These are phyloP conservation scores for Thielaviopsis populi DNA, from an alignment of 2,329 filamentous ascomycete species.

Conservation along the genomic window DNA sequence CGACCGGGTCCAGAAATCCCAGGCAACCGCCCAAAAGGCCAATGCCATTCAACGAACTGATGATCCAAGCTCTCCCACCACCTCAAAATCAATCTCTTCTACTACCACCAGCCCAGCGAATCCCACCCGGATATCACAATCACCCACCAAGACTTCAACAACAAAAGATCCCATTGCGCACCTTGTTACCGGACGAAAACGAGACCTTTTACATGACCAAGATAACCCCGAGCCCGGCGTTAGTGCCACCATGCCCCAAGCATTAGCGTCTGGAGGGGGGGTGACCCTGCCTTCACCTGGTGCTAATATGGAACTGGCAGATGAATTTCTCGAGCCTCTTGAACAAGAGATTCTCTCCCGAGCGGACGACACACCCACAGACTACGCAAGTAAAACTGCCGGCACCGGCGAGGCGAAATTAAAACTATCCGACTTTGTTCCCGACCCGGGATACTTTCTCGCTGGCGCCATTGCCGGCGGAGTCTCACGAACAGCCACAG, in stretches of 20 bases:
- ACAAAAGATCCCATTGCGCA: not conserved
- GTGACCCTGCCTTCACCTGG: not conserved
- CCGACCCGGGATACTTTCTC: constrained; percentile 92
- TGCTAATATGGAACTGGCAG: not conserved
- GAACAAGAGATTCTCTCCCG: not conserved
- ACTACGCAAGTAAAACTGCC: not conserved
- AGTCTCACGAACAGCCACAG: constrained; percentile 87
- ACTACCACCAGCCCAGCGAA: not conserved
- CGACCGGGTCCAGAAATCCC: constrained; percentile 12
- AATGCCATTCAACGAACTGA: not conserved
- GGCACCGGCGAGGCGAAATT: constrained; percentile 9
- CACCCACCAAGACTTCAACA: not conserved
- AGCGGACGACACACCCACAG: not conserved
- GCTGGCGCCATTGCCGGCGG: constrained; percentile 90
- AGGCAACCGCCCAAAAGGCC: not conserved
- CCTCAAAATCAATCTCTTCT: not conserved
- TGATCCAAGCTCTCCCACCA: not conserved
- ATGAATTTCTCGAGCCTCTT: not conserved
- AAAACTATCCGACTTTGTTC: constrained; percentile 53
- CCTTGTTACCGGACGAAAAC: constrained; percentile 5
- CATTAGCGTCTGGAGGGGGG: not conserved
- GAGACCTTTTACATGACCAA: constrained; percentile 13
- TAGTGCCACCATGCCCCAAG: not conserved
- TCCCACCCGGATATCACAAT: not conserved
- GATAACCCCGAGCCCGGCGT: constrained; percentile 18